Base-by-base conservation (phyloP, 208 protist genomes). In the Leishmania amazonensis region DNA sequence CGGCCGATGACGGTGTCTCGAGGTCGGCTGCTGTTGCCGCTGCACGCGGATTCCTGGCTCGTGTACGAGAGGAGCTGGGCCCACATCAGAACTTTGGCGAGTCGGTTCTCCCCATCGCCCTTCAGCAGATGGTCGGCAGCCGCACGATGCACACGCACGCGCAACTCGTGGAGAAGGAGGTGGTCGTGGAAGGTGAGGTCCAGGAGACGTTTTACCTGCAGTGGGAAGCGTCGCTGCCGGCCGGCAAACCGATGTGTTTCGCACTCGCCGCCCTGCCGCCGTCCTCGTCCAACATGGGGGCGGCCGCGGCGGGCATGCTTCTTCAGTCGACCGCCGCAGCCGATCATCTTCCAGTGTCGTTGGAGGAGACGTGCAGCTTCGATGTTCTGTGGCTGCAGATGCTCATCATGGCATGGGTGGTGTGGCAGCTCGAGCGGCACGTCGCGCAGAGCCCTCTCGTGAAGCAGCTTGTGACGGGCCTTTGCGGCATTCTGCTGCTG, bases 331-430 rank as follows among this genome's bases (percentile, higher is more conserved):
- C 21, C 21, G 40, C 40, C 3, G 38, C 47, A 35, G 24, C 45
- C 6, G 45, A 54, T 74, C 21, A 31, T 3, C 47, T 95, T 7
- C 75, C 57, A 0, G 57, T 94, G 1, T 78, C 85, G 40, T 49
- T 95, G 35, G 82, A 89, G 9, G 86, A 93, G 45, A 58, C 45
- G 17, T 62, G 88, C 31, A 60, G 76, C 17, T 89, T 92, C 75
- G 92, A 95, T 71, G 38, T 35, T 1, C 72, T 93, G 75, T 96
- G 90, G 90, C 49, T 93, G 65, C 81, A 89, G 75, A 57, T 94
- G 40, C 38, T 93, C 3, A 13, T 87, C n/a, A 8, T 87, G 28
- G 57, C 85, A 15, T 81, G 58, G 19, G 64, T 49, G 7, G 40
- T 93, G 7, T 51, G 87, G 75, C 54, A 80, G 40, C 85, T 94